A percentile compares a stretch with the other conserved stretches of the same genome.
Conservation (phyloP, 139 green algal genomes). For the Chlorella sp. region DNA sequence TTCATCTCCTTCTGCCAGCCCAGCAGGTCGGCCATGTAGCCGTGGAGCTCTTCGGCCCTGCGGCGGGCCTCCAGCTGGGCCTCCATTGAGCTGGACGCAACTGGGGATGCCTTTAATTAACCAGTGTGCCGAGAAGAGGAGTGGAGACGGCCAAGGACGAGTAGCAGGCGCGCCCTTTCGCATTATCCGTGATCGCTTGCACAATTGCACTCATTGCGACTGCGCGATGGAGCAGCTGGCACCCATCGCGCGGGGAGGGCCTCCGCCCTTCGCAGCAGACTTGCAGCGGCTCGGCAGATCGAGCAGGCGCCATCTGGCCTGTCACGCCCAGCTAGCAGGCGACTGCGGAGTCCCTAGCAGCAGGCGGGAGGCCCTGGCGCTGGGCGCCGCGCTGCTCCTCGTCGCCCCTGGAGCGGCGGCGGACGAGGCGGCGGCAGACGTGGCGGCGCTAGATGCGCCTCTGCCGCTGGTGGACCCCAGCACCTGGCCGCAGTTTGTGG, state of each 20-base stretch:
- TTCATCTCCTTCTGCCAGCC: slow-evolving; percentile 57
- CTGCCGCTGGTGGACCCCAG: not conserved
- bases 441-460: not conserved
- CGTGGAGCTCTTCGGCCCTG: slow-evolving; percentile 64
- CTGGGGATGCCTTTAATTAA: not conserved
- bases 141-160: too few relatives aligned
- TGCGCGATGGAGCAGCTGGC: too few relatives aligned
- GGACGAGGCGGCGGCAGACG: not conserved
- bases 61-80: slow-evolving; percentile 59
- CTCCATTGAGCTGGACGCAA: slow-evolving; percentile 35
- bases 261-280: too few relatives aligned
- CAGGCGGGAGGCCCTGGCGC: too few relatives aligned
- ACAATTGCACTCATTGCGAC: too few relatives aligned
- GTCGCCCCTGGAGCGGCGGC: slow-evolving; percentile 2
- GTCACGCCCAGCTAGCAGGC: too few relatives aligned
- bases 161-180: too few relatives aligned
- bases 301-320: too few relatives aligned
- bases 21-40: slow-evolving; percentile 68
- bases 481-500: slow-evolving; percentile 17
- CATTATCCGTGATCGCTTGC: too few relatives aligned
- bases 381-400: slow-evolving; percentile 14
- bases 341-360: too few relatives aligned
- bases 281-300: too few relatives aligned
- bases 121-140: not conserved
- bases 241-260: too few relatives aligned